These are phyloP conservation scores for Blumeria hordei DNA, from an alignment of 2,329 filamentous ascomycete genomes.

Conservation along the genomic window DNA sequence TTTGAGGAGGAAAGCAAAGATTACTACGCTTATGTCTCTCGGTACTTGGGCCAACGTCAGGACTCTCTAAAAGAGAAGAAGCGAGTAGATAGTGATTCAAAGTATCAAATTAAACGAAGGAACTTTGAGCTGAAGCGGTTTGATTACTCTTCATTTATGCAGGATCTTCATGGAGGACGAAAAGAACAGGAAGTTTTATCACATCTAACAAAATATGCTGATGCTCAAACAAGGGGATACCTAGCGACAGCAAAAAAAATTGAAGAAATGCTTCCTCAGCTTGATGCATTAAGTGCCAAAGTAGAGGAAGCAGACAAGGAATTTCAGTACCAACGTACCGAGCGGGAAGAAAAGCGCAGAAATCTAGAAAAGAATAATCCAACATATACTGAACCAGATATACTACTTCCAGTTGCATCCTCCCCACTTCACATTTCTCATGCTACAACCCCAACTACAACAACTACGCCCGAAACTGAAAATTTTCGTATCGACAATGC, in stretches of 20 bases:
- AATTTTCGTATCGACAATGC: slow-evolving; percentile 52
- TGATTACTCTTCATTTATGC: slow-evolving; percentile 97
- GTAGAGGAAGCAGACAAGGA: slow-evolving; percentile 91
- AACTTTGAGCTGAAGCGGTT: slow-evolving; percentile 96
- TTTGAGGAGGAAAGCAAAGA: slow-evolving; percentile 98
- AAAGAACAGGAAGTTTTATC: slow-evolving; percentile 95
- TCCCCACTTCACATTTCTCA: slow-evolving; percentile 12
- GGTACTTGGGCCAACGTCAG: slow-evolving; percentile 87
- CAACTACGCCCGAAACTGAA: slow-evolving; percentile 38
- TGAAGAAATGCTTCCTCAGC: slow-evolving; percentile 62
- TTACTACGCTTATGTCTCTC: slow-evolving; percentile 85
- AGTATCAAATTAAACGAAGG: slow-evolving; percentile 80
- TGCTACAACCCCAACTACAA: slow-evolving; percentile 9
- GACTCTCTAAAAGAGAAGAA: slow-evolving; percentile 97
- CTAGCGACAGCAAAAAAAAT: slow-evolving; percentile 67
- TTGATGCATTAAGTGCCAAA: slow-evolving; percentile 70
- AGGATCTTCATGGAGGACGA: slow-evolving; percentile 93
- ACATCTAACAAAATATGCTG: slow-evolving; percentile 80
- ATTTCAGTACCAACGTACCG: slow-evolving; percentile 83
- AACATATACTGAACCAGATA: slow-evolving; percentile 45
- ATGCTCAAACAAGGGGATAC: slow-evolving; percentile 67
- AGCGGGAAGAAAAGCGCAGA: slow-evolving; percentile 82
- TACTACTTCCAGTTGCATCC: slow-evolving; percentile 20
- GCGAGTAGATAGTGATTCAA: slow-evolving; percentile 76
- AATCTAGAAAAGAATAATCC: slow-evolving; percentile 72